Conservation (phyloP, 2,329 filamentous ascomycete genomes). For the Botryosphaeria dothidea region DNA sequence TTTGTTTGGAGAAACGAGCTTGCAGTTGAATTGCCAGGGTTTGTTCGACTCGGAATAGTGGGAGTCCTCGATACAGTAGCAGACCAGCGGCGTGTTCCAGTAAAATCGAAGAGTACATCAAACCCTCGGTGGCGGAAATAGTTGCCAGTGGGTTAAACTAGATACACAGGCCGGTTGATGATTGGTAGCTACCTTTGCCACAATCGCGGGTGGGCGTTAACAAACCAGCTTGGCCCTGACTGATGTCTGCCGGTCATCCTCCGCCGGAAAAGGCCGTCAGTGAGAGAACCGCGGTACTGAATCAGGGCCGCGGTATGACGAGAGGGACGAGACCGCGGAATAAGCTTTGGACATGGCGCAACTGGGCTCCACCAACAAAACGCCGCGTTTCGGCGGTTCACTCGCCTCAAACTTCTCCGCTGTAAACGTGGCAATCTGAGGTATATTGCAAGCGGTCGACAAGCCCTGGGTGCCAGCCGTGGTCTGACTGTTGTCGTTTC, state of each 20-base stretch:
- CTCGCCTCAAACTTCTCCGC: background rate
- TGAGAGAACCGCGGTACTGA: background rate
- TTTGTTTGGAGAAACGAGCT: background rate
- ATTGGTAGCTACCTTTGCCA: background rate
- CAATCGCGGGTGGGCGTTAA: background rate
- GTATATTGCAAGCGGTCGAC: background rate
- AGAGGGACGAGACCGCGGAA: background rate
- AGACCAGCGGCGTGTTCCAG: background rate
- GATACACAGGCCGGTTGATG: background rate
- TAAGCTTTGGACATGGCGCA: background rate
- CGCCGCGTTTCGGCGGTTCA: background rate
- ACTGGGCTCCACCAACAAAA: background rate
- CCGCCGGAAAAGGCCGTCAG: background rate
- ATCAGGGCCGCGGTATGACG: background rate
- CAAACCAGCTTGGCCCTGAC: background rate
- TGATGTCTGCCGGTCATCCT: background rate
- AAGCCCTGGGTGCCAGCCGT: background rate
- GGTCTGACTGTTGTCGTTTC: background rate
- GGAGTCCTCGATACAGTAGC: background rate
- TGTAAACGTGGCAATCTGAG: background rate
- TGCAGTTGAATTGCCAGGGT: background rate
- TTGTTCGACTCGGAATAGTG: background rate
- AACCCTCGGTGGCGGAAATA: background rate
- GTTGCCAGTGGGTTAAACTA: background rate
- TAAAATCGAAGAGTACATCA: background rate